Evolutionary conservation across 225 moss, liverwort and hornwort species (phyloP), one percentile per base, ranked within the genome.

Genomic region (Anthoceros angustus): DNA sequence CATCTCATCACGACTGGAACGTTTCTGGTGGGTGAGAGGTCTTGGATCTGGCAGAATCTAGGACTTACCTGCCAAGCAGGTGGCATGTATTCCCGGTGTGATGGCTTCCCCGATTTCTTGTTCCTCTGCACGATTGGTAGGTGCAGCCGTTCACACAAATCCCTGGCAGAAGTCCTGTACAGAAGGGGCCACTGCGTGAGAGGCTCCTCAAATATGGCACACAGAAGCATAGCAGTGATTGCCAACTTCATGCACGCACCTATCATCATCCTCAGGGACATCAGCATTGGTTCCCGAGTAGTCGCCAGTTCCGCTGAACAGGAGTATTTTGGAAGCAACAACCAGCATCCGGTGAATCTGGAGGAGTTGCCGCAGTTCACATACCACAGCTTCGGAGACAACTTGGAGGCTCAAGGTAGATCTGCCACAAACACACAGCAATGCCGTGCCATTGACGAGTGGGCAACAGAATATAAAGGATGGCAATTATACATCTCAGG

Each of bases 31-130:
- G 0, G 43, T 15, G 12, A 62, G 42, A 24, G 25, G 12, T 41
- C 7, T 16, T 39, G 39, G 7, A 39, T 38, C 40, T 61, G 38
- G 12, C 43, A 21, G 14, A 15, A 63, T 39, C 41, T 5, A 40
- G 0, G 64, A 3, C 5, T 62, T 66, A 81, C 81, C 78, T 75
- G 81, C 78, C 81, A 81, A 9, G 64, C 62, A 26, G 81, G 77
- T 25, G 81, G 78, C 69, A 81, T 66, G 61, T 78, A 78, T n/a
- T 81, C 81, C 10, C 66, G 70, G 69, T 77, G 71, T 39, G 63
- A 41, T 15, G 48, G 25, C 26, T 65, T 46, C 25, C 66, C 68
- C 39, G 25, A 45, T 41, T 25, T 38, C 15, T n/a, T 62, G 10
- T 25, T 6, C 16, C 62, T 25, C 39, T 67, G 71, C 41, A 62